Percentiles rank a stretch among this genome's conserved stretches.
These are phyloP conservation scores for Backusella mclennaniae DNA, from an alignment of 192 early-diverging fungal species.

Conservation along the genomic window DNA sequence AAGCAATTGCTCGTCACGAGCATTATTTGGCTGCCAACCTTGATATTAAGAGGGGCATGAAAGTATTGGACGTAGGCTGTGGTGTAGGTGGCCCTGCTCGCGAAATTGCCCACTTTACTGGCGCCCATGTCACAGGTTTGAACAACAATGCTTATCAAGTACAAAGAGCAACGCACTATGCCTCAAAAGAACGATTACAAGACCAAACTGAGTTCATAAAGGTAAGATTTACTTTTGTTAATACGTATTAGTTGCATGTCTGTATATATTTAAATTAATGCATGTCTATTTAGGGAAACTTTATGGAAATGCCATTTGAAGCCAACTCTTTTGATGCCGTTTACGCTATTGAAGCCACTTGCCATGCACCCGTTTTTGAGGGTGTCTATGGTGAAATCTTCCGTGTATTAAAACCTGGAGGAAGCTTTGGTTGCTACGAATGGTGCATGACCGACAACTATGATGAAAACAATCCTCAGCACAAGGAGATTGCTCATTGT, in stretches of 20 bases:
- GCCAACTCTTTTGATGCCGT: constrained; percentile 81
- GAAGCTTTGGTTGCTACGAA: constrained; percentile 90
- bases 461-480: constrained; percentile 70
- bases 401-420: constrained; percentile 91
- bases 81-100: constrained; percentile 94
- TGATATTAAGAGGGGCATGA: constrained; percentile 62
- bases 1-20: constrained; percentile 89
- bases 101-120: constrained; percentile 89
- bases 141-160: constrained; percentile 98
- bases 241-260: neutral
- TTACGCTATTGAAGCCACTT: constrained; percentile 95
- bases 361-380: constrained; percentile 83
- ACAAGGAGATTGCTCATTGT: constrained; percentile 75
- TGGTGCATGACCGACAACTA: constrained; percentile 92
- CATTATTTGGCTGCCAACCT: constrained; percentile 82
- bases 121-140: constrained; percentile 83
- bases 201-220: constrained; percentile 50
- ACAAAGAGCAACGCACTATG: constrained; percentile 70
- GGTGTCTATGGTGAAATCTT: constrained; percentile 88
- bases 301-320: constrained; percentile 86
- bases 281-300: constrained; percentile 67
- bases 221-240: constrained; percentile 11
- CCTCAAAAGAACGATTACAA: constrained; percentile 63
- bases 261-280: neutral
- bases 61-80: constrained; percentile 91